Evolutionary conservation across 129 eudicot genomes (phyloP).

Genomic region (Rutidosis leptorrhynchoides): DNA sequence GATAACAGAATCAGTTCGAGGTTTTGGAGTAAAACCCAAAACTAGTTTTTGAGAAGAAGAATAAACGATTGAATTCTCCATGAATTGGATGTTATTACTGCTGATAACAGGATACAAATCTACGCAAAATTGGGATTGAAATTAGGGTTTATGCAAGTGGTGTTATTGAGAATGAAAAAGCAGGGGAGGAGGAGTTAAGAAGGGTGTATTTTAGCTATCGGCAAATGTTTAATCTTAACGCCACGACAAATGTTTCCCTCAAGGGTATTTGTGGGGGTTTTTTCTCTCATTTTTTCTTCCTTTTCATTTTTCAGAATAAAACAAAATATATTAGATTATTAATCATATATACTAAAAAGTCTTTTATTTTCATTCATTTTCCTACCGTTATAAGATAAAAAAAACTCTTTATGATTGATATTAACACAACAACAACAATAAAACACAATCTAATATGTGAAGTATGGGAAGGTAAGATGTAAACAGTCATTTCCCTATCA

Average conservation of each 20-base stretch:
- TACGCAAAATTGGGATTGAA: background rate
- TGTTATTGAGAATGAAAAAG: background rate
- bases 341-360: no score
- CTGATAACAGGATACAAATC: background rate
- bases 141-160: conserved; percentile 13
- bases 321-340: no score
- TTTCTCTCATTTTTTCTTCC: no score
- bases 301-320: no score
- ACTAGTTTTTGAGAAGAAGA: conserved; percentile 44
- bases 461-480: no score
- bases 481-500: no score
- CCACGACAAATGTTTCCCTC: background rate
- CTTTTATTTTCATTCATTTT: no score
- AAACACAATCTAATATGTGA: no score
- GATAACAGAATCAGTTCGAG: conserved; percentile 31
- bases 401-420: no score
- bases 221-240: background rate
- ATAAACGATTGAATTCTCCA: conserved; percentile 46
- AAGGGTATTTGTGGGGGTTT: background rate
- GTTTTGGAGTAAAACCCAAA: conserved; percentile 44
- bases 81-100: conserved; percentile 9
- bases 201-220: background rate
- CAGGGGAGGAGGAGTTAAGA: background rate
- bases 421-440: no score
- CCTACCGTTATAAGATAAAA: no score